phyloP scores from a whole-genome alignment of 179 eudicot genomes.

The Beta corolliflora region DNA sequence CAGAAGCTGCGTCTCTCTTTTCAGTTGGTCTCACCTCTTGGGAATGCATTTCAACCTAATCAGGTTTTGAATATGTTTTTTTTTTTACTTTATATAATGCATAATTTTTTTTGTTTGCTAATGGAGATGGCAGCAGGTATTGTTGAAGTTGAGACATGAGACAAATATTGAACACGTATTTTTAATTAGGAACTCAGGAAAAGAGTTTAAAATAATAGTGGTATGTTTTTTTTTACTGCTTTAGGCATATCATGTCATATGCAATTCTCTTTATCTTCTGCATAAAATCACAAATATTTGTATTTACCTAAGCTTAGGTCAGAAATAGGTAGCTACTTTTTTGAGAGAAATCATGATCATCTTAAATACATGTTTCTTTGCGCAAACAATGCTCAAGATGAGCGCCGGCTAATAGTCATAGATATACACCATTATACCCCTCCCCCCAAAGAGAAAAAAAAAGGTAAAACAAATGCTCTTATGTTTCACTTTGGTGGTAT shows the following conservation, averaged over 20 bases:
- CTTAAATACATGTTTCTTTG: too few relatives aligned
- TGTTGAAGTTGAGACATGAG: constrained; percentile 80
- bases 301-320: too few relatives aligned
- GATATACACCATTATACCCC: too few relatives aligned
- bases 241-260: neutral
- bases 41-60: constrained; percentile 75
- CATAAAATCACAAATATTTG: neutral
- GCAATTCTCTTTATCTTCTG: neutral
- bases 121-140: constrained; percentile 54
- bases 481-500: too few relatives aligned
- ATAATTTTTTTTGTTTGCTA: constrained; percentile 16
- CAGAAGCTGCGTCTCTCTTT: constrained; percentile 84
- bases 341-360: too few relatives aligned
- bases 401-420: too few relatives aligned
- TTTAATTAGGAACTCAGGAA: constrained; percentile 63
- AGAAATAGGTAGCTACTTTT: too few relatives aligned
- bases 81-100: neutral
- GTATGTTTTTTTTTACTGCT: constrained; percentile 44
- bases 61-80: constrained; percentile 51
- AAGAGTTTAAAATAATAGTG: constrained; percentile 60
- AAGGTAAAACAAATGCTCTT: too few relatives aligned
- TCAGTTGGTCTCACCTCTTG: constrained; percentile 67
- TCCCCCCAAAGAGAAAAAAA: too few relatives aligned
- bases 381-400: too few relatives aligned
- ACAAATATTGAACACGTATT: constrained; percentile 86